Evolutionary conservation across 169 alveolate species (phyloP), one percentile per base, ranked within the genome.

Genomic region (Cryptosporidium meleagridis): DNA sequence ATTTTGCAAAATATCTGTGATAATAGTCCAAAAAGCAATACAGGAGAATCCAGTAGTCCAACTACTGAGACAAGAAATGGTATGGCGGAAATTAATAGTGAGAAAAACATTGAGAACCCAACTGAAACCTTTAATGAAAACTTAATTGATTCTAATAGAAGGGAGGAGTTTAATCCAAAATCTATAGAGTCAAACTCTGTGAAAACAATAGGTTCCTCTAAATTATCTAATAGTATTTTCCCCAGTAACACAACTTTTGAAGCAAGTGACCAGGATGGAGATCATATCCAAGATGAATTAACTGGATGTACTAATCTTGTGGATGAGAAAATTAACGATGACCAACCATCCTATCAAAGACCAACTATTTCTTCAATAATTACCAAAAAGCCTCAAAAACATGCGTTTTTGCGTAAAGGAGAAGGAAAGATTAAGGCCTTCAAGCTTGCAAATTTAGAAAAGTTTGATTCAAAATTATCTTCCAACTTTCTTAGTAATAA

Each of bases 321-420:
- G 37, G 67, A 55, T 8, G 0, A 6, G 33, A 55, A 59, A n/a
- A 5, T 18, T 26, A n/a, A 37, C 37, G 61, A 8, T 16, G 70
- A 55, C n/a, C 53, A 41, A 18, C 68, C 75, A 9, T 58, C 89
- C 21, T 80, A 80, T 33, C 70, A 59, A 41, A 80, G 44, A 9
- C 89, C 89, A 44, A 80, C 89, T 21, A 48, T 62, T 9, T 59
- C 89, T 9, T 73, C 86, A 29, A 73, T 33, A 33, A 62, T 62
- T 18, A 67, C 89, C 2, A 53, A 52, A 35, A 62, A 59, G 23
- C 55, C 61, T 9, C 21, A 35, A 26, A 65, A n/a, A 35, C 89
- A 80, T 21, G 3, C 89, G 33, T 80, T 62, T 51, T 31, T 80
- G 16, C 55, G 75, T 16, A 80, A 80, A 80, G 89, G 89, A 0